Percentiles rank a stretch among this genome's conserved stretches.
These are phyloP conservation scores for Saccharomycopsis javanensis DNA, from an alignment of 805 yeast species.

Conservation along the genomic window DNA sequence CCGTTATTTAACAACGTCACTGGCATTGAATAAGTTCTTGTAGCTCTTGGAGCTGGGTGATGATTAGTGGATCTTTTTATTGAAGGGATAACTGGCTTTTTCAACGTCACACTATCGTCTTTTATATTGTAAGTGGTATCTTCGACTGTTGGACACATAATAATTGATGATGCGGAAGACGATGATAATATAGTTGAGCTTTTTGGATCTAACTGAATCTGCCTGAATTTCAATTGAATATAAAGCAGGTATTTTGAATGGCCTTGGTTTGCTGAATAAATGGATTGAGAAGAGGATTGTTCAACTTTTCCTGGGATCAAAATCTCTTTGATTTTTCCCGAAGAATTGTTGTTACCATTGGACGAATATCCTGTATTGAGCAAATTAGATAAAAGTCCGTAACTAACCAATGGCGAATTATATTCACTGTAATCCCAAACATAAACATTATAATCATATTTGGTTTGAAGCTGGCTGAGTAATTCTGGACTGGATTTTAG, in stretches of 20 bases:
- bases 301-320: constrained; percentile 19
- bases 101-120: not conserved
- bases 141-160: not conserved
- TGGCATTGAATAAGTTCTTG: constrained; percentile 37
- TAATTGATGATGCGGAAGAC: no score
- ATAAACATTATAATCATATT: constrained; percentile 18
- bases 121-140: not conserved
- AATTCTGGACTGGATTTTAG: constrained; percentile 18
- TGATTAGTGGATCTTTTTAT: constrained; percentile 30
- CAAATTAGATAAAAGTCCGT: constrained; percentile 15
- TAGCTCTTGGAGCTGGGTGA: constrained; percentile 38
- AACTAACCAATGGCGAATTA: constrained; percentile 18
- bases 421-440: constrained; percentile 19
- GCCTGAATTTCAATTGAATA: constrained; percentile 12
- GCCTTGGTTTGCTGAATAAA: not conserved
- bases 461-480: constrained; percentile 3
- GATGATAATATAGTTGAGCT: not conserved
- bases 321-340: constrained; percentile 7
- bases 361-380: constrained; percentile 12
- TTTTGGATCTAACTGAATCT: constrained; percentile 3
- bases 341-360: not conserved
- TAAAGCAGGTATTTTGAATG: not conserved
- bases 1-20: not conserved
- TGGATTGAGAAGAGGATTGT: not conserved
- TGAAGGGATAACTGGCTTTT: not conserved